These are phyloP conservation scores for Globisporangium spiculum DNA, from an alignment of 352 stramenopile genomes.

Conservation along the genomic window DNA sequence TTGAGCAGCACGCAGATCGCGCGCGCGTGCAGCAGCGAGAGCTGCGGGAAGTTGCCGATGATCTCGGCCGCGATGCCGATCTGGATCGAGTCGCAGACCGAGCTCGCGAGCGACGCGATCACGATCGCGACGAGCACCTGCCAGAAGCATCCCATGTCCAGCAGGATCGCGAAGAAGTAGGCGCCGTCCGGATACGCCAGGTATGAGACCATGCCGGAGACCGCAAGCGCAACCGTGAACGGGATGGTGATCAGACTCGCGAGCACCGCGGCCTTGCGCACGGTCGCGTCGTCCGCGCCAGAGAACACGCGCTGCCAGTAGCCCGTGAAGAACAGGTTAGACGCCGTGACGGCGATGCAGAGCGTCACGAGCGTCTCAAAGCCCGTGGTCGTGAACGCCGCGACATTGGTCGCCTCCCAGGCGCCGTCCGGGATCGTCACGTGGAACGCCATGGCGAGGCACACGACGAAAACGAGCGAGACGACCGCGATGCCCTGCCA, in stretches of 20 bases:
- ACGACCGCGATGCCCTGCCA: conserved; percentile 71
- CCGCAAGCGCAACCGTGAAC: conserved; percentile 65
- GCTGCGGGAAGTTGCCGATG: conserved; percentile 60
- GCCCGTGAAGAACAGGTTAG: conserved; percentile 78
- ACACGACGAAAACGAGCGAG: conserved; percentile 51
- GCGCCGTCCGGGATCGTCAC: conserved; percentile 50
- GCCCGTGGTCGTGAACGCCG: conserved; percentile 53
- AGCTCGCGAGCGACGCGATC: conserved; percentile 63
- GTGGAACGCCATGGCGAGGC: conserved; percentile 55
- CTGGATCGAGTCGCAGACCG: conserved; percentile 68
- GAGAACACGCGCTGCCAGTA: conserved; percentile 79
- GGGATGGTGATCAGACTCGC: conserved; percentile 53
- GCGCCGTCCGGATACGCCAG: conserved; percentile 53
- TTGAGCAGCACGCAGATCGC: conserved; percentile 68
- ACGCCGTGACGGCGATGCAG: conserved; percentile 54
- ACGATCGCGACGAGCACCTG: conserved; percentile 67
- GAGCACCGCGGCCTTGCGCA: conserved; percentile 42
- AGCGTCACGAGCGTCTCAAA: conserved; percentile 78
- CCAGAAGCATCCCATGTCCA: conserved; percentile 68
- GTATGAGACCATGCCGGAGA: conserved; percentile 71
- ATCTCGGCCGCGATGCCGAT: conserved; percentile 74
- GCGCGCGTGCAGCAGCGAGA: conserved; percentile 53
- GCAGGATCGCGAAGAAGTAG: conserved; percentile 72
- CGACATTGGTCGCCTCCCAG: conserved; percentile 51
- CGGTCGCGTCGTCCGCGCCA: conserved; percentile 49